These are phyloP conservation scores for Xylariales sp. DNA, from an alignment of 2,329 filamentous ascomycete genomes.

Conservation along the genomic window DNA sequence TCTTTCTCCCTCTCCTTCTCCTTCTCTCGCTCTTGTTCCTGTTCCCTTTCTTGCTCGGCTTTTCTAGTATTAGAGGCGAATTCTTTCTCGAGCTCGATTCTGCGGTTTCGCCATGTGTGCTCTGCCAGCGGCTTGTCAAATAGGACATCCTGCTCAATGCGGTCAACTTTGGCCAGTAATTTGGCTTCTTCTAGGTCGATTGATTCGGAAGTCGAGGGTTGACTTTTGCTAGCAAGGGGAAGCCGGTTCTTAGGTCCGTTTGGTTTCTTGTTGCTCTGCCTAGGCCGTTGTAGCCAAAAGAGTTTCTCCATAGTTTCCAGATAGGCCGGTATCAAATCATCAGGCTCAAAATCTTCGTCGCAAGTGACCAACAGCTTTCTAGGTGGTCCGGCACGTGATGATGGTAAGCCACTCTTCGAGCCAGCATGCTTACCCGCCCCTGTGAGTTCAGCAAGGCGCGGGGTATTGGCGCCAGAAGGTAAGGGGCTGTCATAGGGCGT, in stretches of 20 bases:
- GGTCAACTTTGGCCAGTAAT: constrained; percentile 77
- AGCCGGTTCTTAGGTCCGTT: constrained; percentile 47
- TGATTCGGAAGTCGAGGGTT: constrained; percentile 22
- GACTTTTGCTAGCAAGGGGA: constrained; percentile 1
- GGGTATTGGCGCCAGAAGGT: constrained; percentile 63
- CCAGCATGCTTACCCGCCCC: constrained; percentile 45
- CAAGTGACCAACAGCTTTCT: constrained; percentile 63
- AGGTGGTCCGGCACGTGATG: constrained; percentile 47
- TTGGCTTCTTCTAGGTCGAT: constrained; percentile 67
- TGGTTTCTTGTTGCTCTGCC: constrained; percentile 57
- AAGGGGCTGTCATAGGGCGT: constrained; percentile 63
- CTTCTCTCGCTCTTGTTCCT: constrained; percentile 49
- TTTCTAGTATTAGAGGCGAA: constrained; percentile 61
- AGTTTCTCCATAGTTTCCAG: constrained; percentile 77
- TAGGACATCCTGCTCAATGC: constrained; percentile 81
- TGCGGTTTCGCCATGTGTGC: constrained; percentile 71
- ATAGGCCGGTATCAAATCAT: constrained; percentile 80
- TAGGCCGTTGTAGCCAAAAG: constrained; percentile 69
- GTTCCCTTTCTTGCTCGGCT: constrained; percentile 50
- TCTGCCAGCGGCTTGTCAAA: constrained; percentile 77
- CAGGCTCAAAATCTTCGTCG: constrained; percentile 79
- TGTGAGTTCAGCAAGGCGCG: constrained; percentile 55
- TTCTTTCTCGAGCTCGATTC: constrained; percentile 71
- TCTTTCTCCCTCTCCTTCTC: constrained; percentile 50
- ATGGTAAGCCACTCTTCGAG: constrained; percentile 52